Base-by-base conservation (phyloP, 2,329 filamentous ascomycete genomes). In the Ophiostoma ulmi region DNA sequence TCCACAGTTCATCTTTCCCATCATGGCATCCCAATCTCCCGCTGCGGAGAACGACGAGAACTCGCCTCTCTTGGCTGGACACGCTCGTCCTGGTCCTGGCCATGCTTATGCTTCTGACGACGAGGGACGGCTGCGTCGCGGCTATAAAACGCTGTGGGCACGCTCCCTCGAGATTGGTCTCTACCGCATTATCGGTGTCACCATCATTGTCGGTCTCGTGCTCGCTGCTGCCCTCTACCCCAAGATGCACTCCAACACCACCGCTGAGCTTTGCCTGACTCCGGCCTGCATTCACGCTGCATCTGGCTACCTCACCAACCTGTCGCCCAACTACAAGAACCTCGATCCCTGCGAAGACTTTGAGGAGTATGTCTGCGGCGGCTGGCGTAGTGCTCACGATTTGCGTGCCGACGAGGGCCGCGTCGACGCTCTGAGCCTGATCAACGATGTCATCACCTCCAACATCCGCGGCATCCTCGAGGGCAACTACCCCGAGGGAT, bases 291-390 rank as follows among this genome's bases (percentile, higher is more conserved):
- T 90, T 14, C 86, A 89, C 75, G 88, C 87, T 14, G 84, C 88
- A 5, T 88, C 87, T 14, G 84, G 86, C 73, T 84, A 90, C 55
- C 81, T 90, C 10, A 85, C 87, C 73, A 89, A 87, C 72, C 79
- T 90, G 17, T 85, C 87, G 20, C 85, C 87, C 8, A 80, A 76
- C 70, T 88, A 90, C 77, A 81, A 85, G 72, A 78, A 86, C 2
- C 80, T 92, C 55, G 88, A 92, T 76, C 86, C 90, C 1, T 92
- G 90, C 75, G 84, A 82, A n/a, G 79, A 91, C 75, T 92, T 92
- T 72, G 87, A 91, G 72, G 82, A 88, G 76, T 84, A 88, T 70
- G 87, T 88, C 26, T 91, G 90, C 75, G 88, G 87, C 70, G 89
- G 89, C 13, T 92, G 89, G 85, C 81, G 84, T 69, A 82, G 86